Conservation (phyloP, 192 early-diverging fungal genomes). For the Mortierella antarctica region DNA sequence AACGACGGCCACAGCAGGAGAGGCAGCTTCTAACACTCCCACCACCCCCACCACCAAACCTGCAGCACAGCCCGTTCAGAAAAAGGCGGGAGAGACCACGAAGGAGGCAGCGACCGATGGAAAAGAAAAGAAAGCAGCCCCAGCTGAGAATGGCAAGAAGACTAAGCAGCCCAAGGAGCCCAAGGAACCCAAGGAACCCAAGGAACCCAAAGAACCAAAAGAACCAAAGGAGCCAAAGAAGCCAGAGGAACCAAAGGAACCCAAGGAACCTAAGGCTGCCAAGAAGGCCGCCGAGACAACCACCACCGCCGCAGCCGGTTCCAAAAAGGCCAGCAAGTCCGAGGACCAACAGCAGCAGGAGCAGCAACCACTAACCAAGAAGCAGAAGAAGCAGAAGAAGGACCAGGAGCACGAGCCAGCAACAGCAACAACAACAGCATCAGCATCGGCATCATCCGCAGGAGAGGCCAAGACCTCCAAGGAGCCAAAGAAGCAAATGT, state of each 20-base stretch:
- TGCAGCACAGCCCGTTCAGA: no score
- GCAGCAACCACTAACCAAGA: background rate
- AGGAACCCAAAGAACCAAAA: background rate
- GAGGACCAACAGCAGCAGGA: no score
- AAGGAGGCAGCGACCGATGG: no score
- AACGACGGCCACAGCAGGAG: background rate
- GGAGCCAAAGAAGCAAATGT: conserved; percentile 1
- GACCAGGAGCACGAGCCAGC: background rate
- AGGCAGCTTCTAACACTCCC: no score
- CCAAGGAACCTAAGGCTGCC: background rate
- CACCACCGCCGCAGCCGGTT: background rate
- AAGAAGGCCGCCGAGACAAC: background rate
- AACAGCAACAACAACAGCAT: background rate
- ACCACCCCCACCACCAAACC: no score
- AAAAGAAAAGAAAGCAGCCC: no score
- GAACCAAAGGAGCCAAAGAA: background rate
- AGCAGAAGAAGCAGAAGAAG: conserved; percentile 12
- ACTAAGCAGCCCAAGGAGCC: no score
- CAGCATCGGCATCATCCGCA: no score
- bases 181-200: no score
- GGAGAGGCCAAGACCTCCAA: background rate
- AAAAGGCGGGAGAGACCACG: no score
- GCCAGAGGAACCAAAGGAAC: background rate
- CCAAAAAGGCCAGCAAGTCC: conserved; percentile 4
- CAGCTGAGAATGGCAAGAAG: no score